A percentile compares a stretch with the other conserved stretches of the same genome.
Conservation (phyloP, 164 flowering plant species). For the Umbilicus rupestris region DNA sequence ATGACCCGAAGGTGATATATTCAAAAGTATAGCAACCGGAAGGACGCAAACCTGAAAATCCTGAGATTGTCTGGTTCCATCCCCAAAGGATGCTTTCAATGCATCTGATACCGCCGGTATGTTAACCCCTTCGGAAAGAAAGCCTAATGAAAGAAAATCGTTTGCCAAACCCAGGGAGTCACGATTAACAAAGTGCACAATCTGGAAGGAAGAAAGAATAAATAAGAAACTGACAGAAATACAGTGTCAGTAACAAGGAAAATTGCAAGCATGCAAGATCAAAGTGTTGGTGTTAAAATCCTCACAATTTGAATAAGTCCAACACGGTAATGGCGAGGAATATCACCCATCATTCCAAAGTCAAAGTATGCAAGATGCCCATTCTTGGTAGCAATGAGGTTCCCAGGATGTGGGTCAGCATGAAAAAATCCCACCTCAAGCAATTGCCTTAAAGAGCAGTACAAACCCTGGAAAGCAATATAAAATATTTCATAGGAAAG, state of each 20-base stretch:
- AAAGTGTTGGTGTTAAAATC: not conserved
- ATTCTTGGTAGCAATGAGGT: conserved; percentile 68
- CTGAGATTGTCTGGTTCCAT: conserved; percentile 49
- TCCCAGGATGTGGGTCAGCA: conserved; percentile 99
- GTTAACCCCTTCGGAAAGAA: conserved; percentile 80
- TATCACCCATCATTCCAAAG: conserved; percentile 99
- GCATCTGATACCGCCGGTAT: conserved; percentile 64
- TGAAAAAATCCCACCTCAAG: conserved; percentile 98
- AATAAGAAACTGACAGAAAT: conserved; percentile 14
- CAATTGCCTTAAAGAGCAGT: conserved; percentile 85
- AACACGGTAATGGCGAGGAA: conserved; percentile 90
- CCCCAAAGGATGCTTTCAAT: conserved; percentile 60
- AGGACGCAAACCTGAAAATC: conserved; percentile 70
- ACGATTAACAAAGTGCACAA: conserved; percentile 95
- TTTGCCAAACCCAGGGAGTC: conserved; percentile 91
- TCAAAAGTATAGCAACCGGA: not conserved
- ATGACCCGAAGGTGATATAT: not conserved
- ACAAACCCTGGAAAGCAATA: conserved; percentile 49
- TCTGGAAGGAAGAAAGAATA: conserved; percentile 44
- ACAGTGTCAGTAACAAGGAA: not conserved
- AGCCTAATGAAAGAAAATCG: conserved; percentile 94
- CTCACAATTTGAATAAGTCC: conserved; percentile 93
- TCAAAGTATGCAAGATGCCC: conserved; percentile 93
- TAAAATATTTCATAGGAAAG: not conserved
- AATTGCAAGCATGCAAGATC: not conserved